Base-by-base conservation (phyloP, 345 rosid species). In the Garcia nutans region DNA sequence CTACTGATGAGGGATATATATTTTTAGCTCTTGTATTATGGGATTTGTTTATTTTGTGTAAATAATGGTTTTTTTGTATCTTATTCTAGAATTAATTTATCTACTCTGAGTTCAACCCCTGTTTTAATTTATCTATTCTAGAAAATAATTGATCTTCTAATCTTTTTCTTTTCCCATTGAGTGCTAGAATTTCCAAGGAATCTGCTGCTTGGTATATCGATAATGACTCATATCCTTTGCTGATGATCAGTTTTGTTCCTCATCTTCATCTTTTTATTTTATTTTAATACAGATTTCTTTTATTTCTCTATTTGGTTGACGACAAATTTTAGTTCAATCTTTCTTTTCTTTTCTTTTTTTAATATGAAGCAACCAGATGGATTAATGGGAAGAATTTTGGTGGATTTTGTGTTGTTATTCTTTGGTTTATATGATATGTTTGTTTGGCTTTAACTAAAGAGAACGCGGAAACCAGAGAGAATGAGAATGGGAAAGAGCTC, bases 381-480 rank as follows among this genome's bases (percentile, higher is more conserved):
- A 8, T 45, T 17, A 26, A 28, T 37, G 24, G 13, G 41, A n/a
- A 24, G 6, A 13, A 45, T 9, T 42, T 23, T 33, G 37, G 41
- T 62, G 49, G 22, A 3, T 41, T 19, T 17, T 78, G 50, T n/a
- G 41, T 10, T 5, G 1, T 42, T 42, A 19, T 8, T 12, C n/a
- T 57, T 71, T 28, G 73, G 44, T 65, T 49, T 65, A 45, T 33
- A 33, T 75, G 75, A 54, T 65, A 7, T 11, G 2, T 31, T 16
- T 74, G 42, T 65, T 75, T 66, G 52, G 6, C 68, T 75, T 79
- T 71, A 76, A 75, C 73, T 65, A 75, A 74, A 75, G 79, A 76
- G 62, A 76, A 88, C 86, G 89, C 66, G 91, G 89, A 19, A 88
- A 73, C 72, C 91, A 88, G 86, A 86, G 89, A 67, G 91, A 88